Percentiles rank a stretch among this genome's conserved stretches.
Evolutionary conservation across 2,329 filamentous ascomycete species (phyloP).

Genomic region (Alternaria rosae): DNA sequence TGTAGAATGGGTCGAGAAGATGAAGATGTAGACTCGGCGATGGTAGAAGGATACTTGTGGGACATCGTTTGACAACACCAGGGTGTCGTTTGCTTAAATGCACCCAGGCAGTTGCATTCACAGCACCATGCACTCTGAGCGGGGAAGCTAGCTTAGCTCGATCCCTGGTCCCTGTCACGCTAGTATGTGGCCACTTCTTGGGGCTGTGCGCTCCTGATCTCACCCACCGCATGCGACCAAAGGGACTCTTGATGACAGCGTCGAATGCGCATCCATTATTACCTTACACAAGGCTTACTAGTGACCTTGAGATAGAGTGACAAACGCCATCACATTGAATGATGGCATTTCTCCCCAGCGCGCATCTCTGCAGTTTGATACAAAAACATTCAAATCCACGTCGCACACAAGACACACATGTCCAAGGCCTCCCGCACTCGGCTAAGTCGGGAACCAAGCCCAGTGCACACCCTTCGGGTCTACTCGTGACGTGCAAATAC

Average conservation of each 20-base stretch:
- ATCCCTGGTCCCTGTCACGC: slow-evolving; percentile 9
- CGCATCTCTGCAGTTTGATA: neutral
- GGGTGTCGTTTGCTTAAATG: slow-evolving; percentile 29
- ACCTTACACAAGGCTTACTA: neutral
- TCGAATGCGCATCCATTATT: slow-evolving; percentile 1
- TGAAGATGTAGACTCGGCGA: slow-evolving; percentile 32
- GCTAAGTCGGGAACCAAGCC: slow-evolving; percentile 28
- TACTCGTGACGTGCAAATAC: slow-evolving; percentile 30
- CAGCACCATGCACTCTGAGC: slow-evolving; percentile 14
- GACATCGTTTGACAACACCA: slow-evolving; percentile 16
- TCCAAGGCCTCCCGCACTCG: slow-evolving; percentile 31
- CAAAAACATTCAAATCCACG: neutral
- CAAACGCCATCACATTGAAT: neutral
- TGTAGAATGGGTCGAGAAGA: slow-evolving; percentile 36
- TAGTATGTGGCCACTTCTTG: slow-evolving; percentile 17
- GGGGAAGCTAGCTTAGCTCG: slow-evolving; percentile 30
- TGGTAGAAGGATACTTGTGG: slow-evolving; percentile 16
- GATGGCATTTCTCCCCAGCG: neutral
- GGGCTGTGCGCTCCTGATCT: slow-evolving; percentile 26
- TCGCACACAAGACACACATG: slow-evolving; percentile 16
- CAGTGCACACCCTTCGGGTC: slow-evolving; percentile 9
- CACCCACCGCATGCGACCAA: slow-evolving; percentile 1
- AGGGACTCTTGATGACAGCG: neutral
- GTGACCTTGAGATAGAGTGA: neutral
- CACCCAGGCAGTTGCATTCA: slow-evolving; percentile 12